Percentiles rank a stretch among this genome's conserved stretches.
These are phyloP conservation scores for Misopates orontium DNA, from an alignment of 257 asterid species.

Conservation along the genomic window DNA sequence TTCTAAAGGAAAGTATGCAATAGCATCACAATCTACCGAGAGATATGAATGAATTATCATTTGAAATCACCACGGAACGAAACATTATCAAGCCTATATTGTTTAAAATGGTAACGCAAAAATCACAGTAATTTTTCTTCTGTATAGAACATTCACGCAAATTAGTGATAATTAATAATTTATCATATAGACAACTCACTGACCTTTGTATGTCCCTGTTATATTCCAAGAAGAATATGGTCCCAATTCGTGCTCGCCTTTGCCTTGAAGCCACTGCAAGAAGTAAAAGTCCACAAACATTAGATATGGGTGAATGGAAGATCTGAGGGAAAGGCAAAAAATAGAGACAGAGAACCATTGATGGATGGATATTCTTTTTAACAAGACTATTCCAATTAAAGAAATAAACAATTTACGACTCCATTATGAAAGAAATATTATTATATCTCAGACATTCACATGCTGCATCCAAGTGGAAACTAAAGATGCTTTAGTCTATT, in stretches of 20 bases:
- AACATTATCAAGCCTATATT: neutral
- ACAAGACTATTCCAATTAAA: slow-evolving; percentile 9
- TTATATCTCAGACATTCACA: no score
- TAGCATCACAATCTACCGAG: no score
- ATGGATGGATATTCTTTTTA: neutral
- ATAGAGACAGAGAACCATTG: neutral
- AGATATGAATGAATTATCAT: neutral
- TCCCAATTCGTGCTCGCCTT: slow-evolving; percentile 74
- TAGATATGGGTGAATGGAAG: slow-evolving; percentile 12
- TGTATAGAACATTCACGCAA: slow-evolving; percentile 8
- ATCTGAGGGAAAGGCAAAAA: slow-evolving; percentile 2
- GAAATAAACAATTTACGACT: neutral
- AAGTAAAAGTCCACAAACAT: slow-evolving; percentile 30
- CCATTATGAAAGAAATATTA: no score
- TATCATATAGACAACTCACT: slow-evolving; percentile 32
- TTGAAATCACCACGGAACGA: neutral
- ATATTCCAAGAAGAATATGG: slow-evolving; percentile 93
- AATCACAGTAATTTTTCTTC: neutral
- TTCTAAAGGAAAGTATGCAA: no score
- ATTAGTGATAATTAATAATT: slow-evolving; percentile 8
- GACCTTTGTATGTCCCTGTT: slow-evolving; percentile 96
- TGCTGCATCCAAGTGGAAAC: no score
- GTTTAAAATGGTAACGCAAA: neutral
- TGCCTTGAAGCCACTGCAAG: slow-evolving; percentile 86
- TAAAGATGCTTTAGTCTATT: neutral